These are phyloP conservation scores for Phtheirospermum japonicum DNA, from an alignment of 257 asterid species.

Conservation along the genomic window DNA sequence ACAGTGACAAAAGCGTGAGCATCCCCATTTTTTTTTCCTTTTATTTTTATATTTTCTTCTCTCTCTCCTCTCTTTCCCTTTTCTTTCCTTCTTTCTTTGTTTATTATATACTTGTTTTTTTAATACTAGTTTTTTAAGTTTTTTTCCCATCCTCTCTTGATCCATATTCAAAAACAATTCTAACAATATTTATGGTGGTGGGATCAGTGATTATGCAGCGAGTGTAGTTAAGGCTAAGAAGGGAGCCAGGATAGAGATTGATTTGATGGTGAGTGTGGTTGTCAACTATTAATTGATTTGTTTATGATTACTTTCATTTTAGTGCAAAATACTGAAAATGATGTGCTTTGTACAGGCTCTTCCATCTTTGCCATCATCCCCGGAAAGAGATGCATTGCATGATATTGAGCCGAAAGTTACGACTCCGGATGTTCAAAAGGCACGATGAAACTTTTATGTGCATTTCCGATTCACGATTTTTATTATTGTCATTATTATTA, in stretches of 20 bases:
- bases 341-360: conserved; percentile 34
- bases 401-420: conserved; percentile 24
- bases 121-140: too few species aligned
- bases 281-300: background rate
- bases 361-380: conserved; percentile 37
- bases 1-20: conserved; percentile 56
- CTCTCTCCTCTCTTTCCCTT: background rate
- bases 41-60: conserved; percentile 10
- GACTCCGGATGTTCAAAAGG: conserved; percentile 32
- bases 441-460: conserved; percentile 21
- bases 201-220: conserved; percentile 40
- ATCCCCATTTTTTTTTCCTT: conserved; percentile 40
- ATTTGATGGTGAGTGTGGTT: conserved; percentile 51
- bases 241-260: conserved; percentile 41
- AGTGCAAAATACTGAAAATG: conserved; percentile 21
- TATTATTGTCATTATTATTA: background rate
- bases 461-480: background rate
- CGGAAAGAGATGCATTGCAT: conserved; percentile 32
- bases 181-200: conserved; percentile 28
- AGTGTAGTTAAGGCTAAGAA: conserved; percentile 34
- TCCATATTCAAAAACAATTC: background rate
- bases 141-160: too few species aligned
- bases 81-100: background rate
- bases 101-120: background rate
- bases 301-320: conserved; percentile 15